Percentiles rank a stretch among this genome's conserved stretches.
These are phyloP conservation scores for Hirsutella rhossiliensis DNA, from an alignment of 2,329 filamentous ascomycete genomes.

Conservation along the genomic window DNA sequence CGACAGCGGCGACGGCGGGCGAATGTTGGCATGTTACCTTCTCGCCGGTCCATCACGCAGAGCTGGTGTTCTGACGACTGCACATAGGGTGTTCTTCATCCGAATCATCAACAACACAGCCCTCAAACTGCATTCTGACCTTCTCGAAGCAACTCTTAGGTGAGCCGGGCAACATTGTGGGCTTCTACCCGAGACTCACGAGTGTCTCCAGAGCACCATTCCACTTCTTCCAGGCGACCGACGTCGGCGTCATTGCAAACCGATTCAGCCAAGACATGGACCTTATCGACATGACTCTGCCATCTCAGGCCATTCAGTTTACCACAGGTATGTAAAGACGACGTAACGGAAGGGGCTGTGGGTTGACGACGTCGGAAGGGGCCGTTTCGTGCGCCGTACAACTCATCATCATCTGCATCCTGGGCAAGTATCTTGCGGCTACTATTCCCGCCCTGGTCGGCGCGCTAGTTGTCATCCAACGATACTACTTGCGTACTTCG, in stretches of 20 bases:
- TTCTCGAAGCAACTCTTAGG: constrained; percentile 18
- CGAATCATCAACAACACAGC: constrained; percentile 1
- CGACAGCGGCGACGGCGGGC: not conserved
- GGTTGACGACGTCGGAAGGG: constrained; percentile 1
- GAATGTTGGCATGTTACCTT: not conserved
- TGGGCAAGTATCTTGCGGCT: constrained; percentile 28
- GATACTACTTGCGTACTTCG: constrained; percentile 16
- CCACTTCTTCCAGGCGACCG: constrained; percentile 7
- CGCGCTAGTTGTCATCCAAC: constrained; percentile 8
- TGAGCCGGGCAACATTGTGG: too few species aligned
- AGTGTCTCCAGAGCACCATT: not conserved
- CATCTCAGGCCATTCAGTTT: constrained; percentile 4
- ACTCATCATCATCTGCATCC: constrained; percentile 1
- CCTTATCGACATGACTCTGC: constrained; percentile 20
- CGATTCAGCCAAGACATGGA: constrained; percentile 26
- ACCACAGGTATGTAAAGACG: constrained; percentile 2
- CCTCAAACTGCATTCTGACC: constrained; percentile 15
- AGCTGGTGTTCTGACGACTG: not conserved
- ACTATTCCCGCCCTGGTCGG: constrained; percentile 20
- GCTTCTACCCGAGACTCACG: not conserved
- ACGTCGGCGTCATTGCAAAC: constrained; percentile 23
- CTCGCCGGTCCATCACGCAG: too few species aligned
- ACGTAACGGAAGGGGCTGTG: too few species aligned
- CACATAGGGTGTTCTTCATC: not conserved
- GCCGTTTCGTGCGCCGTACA: constrained; percentile 8